Evolutionary conservation across 805 yeast species (phyloP), one percentile per base, ranked within the genome.

Genomic region (Blastobotrys attinorum): DNA sequence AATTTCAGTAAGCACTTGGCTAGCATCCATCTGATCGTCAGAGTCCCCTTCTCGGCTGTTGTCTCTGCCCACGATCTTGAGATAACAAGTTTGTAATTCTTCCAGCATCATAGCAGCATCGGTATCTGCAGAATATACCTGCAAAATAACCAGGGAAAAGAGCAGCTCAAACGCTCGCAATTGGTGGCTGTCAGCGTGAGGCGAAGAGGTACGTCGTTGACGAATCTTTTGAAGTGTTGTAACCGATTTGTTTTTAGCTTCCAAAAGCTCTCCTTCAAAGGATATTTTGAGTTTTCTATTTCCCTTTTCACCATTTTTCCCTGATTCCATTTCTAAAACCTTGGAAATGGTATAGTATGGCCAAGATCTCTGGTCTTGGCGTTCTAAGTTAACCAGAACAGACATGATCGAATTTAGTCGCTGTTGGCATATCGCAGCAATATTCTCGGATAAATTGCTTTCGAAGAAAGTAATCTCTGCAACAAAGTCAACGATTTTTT

Each of bases 31-130:
- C 16, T 59, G 63, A 2, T 67, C 66, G 20, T 62, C 55, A 35
- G 49, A 64, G 17, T 58, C 56, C 47, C 47, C 44, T 8, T 69
- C 72, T 15, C 68, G 70, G 4, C 66, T 66, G 1, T 59, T 64
- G 4, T 54, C 59, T 15, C 63, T 61, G n/a, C 62, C 61, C 10
- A 65, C 61, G 20, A 74, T 56, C 60, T 38, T 70, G 59, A 43
- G 69, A 55, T 76, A 83, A 48, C 85, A 80, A 21, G 71, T 61
- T 44, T 75, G 75, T 39, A 90, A 63, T 58, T 90, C 97, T 22
- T 77, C 79, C 31, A 90, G 67, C 15, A 86, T 78, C 27, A 77
- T 69, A 4, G 83, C 75, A 0, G 95, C 81, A 47, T 90, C 97
- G 4, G 79, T 59, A 42, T 73, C 65, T 20, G 89, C 94, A 43